Percentiles rank a stretch among this genome's conserved stretches.
Conservation (phyloP, 1,284 basidiomycete genomes). For the Tylopilus sp. region DNA sequence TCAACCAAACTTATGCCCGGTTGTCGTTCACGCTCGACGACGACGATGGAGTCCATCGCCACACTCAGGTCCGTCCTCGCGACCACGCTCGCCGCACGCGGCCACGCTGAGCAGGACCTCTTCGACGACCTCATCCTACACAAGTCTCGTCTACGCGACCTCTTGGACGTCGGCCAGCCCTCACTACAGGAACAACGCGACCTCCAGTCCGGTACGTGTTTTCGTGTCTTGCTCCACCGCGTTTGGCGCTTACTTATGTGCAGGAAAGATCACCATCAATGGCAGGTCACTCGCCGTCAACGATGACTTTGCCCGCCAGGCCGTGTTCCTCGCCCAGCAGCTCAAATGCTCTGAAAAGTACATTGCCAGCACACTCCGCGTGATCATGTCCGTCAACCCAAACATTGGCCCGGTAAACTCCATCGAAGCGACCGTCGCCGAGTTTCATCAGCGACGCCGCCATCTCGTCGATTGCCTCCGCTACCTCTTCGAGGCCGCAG, state of each 20-base stretch:
- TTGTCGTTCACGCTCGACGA: too few relatives aligned
- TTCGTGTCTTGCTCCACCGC: background rate
- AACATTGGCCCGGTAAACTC: constrained; percentile 54
- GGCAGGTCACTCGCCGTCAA: constrained; percentile 65
- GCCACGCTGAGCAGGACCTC: constrained; percentile 64
- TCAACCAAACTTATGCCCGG: too few relatives aligned
- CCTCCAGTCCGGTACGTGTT: constrained; percentile 62
- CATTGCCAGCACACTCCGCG: constrained; percentile 64
- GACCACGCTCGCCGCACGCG: constrained; percentile 39
- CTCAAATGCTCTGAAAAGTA: constrained; percentile 77
- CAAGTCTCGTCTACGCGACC: constrained; percentile 54
- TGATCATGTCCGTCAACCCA: constrained; percentile 58
- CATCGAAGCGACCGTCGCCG: constrained; percentile 61
- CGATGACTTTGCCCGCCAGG: constrained; percentile 70
- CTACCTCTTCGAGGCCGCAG: constrained; percentile 47
- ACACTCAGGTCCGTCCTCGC: constrained; percentile 42
- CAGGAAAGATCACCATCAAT: constrained; percentile 60
- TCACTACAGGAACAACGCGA: constrained; percentile 64
- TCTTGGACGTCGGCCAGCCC: constrained; percentile 63
- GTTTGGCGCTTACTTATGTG: constrained; percentile 9
- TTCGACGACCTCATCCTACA: constrained; percentile 70
- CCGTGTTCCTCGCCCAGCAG: constrained; percentile 69
- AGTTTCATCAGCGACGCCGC: constrained; percentile 65
- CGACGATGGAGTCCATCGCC: constrained; percentile 43
- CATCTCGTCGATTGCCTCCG: constrained; percentile 64